A percentile compares a stretch with the other conserved stretches of the same genome.
These are phyloP conservation scores for Linum tenue DNA, from an alignment of 345 rosid species.

Conservation along the genomic window DNA sequence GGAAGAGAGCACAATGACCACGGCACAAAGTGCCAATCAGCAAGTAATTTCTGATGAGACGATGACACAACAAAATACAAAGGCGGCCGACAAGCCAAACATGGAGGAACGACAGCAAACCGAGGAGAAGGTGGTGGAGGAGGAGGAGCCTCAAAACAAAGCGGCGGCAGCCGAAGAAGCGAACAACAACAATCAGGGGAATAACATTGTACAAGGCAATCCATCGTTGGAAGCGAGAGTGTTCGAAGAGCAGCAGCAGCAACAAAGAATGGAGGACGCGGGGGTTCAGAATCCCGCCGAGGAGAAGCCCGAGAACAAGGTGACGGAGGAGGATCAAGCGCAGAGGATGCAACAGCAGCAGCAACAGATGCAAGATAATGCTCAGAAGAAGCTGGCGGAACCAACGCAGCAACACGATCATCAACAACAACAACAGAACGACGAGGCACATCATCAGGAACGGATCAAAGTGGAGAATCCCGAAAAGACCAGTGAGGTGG, in stretches of 20 bases:
- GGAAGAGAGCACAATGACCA: conserved; percentile 32
- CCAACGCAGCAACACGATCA: conserved; percentile 16
- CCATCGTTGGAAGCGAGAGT: conserved; percentile 9
- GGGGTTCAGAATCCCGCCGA: conserved; percentile 26
- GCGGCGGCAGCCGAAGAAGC: not conserved
- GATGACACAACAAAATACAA: conserved; percentile 14
- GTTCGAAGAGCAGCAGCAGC: conserved; percentile 32
- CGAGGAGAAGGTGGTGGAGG: conserved; percentile 1
- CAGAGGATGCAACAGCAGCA: conserved; percentile 19
- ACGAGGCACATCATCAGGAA: not conserved
- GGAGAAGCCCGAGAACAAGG: conserved; percentile 18
- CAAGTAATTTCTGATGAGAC: conserved; percentile 14
- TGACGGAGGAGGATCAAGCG: conserved; percentile 19
- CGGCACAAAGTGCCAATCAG: conserved; percentile 24
- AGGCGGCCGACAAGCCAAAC: not conserved
- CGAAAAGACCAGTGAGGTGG: conserved; percentile 20
- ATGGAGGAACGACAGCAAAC: not conserved
- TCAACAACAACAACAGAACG: not conserved
- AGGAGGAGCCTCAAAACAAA: not conserved
- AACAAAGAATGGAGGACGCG: conserved; percentile 42
- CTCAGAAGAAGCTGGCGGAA: conserved; percentile 4
- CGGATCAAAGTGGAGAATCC: not conserved
- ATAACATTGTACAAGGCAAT: not conserved
- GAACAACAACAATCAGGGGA: conserved; percentile 1
- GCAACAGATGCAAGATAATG: conserved; percentile 4